phyloP scores from a whole-genome alignment of 371 early-diverging fungal genomes.

The Rhizopus arrhizus region DNA sequence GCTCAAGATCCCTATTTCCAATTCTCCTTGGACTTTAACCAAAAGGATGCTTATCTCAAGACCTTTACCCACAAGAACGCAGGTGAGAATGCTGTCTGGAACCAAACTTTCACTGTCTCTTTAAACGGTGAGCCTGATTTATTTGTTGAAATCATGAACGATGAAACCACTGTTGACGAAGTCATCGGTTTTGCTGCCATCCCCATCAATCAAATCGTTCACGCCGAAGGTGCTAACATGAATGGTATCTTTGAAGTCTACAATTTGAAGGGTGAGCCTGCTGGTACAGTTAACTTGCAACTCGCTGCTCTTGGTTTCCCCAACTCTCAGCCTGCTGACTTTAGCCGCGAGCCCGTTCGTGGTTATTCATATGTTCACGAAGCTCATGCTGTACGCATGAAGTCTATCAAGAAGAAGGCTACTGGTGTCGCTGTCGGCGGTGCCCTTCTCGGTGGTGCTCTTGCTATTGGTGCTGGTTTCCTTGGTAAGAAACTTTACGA shows the following conservation, averaged over 20 bases:
- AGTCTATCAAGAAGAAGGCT: slow-evolving; percentile 53
- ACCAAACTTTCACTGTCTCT: slow-evolving; percentile 55
- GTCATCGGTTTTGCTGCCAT: slow-evolving; percentile 66
- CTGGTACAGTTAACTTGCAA: slow-evolving; percentile 54
- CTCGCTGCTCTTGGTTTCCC: slow-evolving; percentile 54
- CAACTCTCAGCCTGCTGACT: slow-evolving; percentile 38
- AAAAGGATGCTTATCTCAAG: slow-evolving; percentile 55
- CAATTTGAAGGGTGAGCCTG: slow-evolving; percentile 47
- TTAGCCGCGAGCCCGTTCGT: slow-evolving; percentile 32
- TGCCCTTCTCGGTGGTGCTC: slow-evolving; percentile 50
- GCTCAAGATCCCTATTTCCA: slow-evolving; percentile 64
- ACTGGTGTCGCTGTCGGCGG: slow-evolving; percentile 49
- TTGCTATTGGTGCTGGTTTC: slow-evolving; percentile 57
- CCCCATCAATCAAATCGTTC: slow-evolving; percentile 58
- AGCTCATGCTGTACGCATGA: slow-evolving; percentile 50
- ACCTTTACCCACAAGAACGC: slow-evolving; percentile 60
- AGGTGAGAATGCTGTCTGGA: slow-evolving; percentile 59
- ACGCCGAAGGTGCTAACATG: slow-evolving; percentile 51
- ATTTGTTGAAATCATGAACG: slow-evolving; percentile 60
- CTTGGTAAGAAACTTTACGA: slow-evolving; percentile 54
- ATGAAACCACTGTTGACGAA: slow-evolving; percentile 50
- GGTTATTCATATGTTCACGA: slow-evolving; percentile 56
- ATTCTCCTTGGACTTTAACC: slow-evolving; percentile 48
- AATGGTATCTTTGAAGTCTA: slow-evolving; percentile 54
- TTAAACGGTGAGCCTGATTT: slow-evolving; percentile 55